A percentile compares a stretch with the other conserved stretches of the same genome.
phyloP scores from a whole-genome alignment of 163 green algal genomes.

The Coccomyxa subellipsoidea region DNA sequence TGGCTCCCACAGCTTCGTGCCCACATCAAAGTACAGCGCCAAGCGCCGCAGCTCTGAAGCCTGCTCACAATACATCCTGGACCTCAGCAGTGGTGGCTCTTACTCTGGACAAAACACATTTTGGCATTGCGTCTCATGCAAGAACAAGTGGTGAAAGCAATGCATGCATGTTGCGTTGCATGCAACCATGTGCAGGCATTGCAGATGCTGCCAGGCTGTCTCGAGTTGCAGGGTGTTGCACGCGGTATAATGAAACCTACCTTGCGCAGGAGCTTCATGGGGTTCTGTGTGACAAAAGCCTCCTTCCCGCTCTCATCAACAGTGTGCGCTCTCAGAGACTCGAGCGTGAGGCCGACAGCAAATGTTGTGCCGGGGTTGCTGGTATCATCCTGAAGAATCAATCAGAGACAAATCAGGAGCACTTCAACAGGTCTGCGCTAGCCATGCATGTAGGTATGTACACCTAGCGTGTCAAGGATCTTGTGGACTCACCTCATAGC shows the following conservation, averaged over 20 bases:
- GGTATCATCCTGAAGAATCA: constrained; percentile 33
- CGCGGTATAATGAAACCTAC: too few relatives aligned
- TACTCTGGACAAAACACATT: too few relatives aligned
- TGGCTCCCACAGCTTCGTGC: constrained; percentile 49
- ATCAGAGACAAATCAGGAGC: not conserved
- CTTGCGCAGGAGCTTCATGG: constrained; percentile 74
- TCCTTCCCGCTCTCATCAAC: constrained; percentile 67
- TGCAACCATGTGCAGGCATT: not conserved
- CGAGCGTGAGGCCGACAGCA: constrained; percentile 71
- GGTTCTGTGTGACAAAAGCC: constrained; percentile 74
- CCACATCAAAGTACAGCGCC: constrained; percentile 83
- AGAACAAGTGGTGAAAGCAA: too few relatives aligned
- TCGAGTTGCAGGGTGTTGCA: too few relatives aligned
- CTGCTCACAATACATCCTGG: too few relatives aligned
- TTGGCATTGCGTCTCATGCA: too few relatives aligned
- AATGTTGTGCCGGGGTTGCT: constrained; percentile 59
- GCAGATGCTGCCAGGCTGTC: not conserved
- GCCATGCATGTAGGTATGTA: not conserved
- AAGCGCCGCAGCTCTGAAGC: constrained; percentile 65
- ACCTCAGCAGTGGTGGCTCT: too few relatives aligned
- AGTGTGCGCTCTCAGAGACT: constrained; percentile 68
- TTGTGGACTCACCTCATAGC: constrained; percentile 67
- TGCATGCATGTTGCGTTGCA: too few relatives aligned
- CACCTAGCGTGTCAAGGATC: not conserved
- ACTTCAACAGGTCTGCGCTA: not conserved